Evolutionary conservation across 805 yeast genomes (phyloP).

Genomic region (Candida parachauliodes): DNA sequence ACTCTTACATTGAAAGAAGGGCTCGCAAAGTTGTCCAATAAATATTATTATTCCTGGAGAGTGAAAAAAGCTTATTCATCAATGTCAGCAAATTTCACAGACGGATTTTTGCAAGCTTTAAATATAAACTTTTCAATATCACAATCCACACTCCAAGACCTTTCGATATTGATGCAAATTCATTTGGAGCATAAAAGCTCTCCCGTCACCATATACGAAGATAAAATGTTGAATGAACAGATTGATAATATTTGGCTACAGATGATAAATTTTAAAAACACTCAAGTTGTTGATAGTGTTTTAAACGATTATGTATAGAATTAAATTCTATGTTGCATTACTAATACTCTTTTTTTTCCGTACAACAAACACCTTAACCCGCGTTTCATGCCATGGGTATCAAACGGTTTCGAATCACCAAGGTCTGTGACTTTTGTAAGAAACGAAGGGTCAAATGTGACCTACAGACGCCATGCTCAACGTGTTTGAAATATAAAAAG

Average conservation of each 20-base stretch:
- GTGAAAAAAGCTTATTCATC: background rate
- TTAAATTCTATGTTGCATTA: background rate
- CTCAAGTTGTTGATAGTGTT: background rate
- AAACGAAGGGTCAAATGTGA: slow-evolving; percentile 38
- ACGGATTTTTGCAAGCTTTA: background rate
- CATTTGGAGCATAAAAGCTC: background rate
- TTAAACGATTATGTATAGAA: background rate
- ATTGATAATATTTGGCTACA: slow-evolving; percentile 2
- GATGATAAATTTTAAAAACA: background rate
- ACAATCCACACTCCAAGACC: background rate
- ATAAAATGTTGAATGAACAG: background rate
- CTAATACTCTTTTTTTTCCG: background rate
- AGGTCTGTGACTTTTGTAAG: slow-evolving; percentile 31
- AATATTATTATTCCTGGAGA: slow-evolving; percentile 2
- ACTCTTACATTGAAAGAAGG: background rate
- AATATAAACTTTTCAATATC: background rate
- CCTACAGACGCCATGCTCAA: slow-evolving; percentile 30
- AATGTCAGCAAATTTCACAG: background rate
- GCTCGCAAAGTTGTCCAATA: background rate
- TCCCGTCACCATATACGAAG: background rate
- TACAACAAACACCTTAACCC: background rate
- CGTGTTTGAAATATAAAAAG: slow-evolving; percentile 25
- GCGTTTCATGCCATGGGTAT: slow-evolving; percentile 1
- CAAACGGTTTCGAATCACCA: slow-evolving; percentile 1
- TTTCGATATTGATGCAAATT: background rate